phyloP scores from a whole-genome alignment of 352 stramenopile species.

The Pythium myriotylum region DNA sequence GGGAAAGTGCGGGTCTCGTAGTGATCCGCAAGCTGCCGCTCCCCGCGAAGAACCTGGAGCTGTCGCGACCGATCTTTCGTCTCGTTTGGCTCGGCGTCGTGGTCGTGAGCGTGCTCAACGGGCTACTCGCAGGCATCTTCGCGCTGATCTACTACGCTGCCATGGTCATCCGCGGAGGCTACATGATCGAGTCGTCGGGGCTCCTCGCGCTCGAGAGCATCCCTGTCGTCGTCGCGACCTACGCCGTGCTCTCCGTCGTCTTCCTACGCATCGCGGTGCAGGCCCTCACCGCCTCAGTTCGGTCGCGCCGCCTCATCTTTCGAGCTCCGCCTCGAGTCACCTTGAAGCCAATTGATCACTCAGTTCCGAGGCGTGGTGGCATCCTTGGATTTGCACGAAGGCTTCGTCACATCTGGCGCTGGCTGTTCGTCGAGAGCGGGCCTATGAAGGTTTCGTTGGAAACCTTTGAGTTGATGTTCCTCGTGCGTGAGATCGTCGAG shows the following conservation, averaged over 20 bases:
- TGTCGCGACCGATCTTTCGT: not conserved
- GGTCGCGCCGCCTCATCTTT: conserved; percentile 3
- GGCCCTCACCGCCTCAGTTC: conserved; percentile 8
- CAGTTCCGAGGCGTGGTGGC: not conserved
- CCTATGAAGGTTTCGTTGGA: not conserved
- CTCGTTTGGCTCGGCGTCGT: conserved; percentile 11
- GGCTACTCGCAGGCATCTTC: conserved; percentile 1
- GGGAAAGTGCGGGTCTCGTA: not conserved
- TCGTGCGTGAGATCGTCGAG: conserved; percentile 22
- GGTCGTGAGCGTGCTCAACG: conserved; percentile 2
- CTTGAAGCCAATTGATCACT: too few species aligned
- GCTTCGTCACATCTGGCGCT: not conserved
- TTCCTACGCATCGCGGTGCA: conserved; percentile 7
- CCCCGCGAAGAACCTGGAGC: not conserved
- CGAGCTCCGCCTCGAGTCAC: not conserved
- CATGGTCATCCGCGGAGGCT: conserved; percentile 12
- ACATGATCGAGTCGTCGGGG: conserved; percentile 17
- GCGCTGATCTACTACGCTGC: conserved; percentile 17
- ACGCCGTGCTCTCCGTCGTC: conserved; percentile 7
- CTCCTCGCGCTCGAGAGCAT: conserved; percentile 4
- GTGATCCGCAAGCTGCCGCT: too few species aligned
- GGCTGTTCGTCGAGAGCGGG: not conserved
- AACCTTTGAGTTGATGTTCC: conserved; percentile 20
- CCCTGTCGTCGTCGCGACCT: conserved; percentile 4
- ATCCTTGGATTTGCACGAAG: not conserved